Evolutionary conservation across 75 land plant genomes (phyloP), one percentile per base, ranked within the genome.

Genomic region (Cryptomeria japonica): DNA sequence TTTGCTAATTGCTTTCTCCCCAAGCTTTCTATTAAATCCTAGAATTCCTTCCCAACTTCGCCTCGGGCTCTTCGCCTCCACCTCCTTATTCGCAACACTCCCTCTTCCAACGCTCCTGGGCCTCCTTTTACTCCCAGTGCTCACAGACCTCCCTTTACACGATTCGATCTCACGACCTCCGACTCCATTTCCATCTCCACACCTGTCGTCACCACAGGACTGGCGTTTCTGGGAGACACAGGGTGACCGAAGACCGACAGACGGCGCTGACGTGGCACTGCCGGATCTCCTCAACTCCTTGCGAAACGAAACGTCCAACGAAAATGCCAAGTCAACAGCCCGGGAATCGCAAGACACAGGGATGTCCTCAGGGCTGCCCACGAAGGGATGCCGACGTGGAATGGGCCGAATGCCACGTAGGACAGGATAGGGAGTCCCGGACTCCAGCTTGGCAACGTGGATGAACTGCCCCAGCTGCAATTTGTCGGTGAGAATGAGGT

Each of bases 381-480:
- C 87, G 46, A 92, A 93, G 42, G 90, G 96, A 51, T 88, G 92
- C 22, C 96, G 85, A 22, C 90, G 91, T 3, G 96, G 92, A 51
- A 95, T 70, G 6, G 93, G 94, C 22, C 91, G 92, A 13, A 92
- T 90, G 13, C 99, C 99, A 18, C 89, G 89, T 14, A 96, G 88
- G 49, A 96, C 83, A 5, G 98, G 98, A 42, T 94, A 95, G 0
- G 99, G 99, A 2, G 96, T 94, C 1, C 95, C 98, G 5, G 96
- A 92, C 73, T 95, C 97, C 18, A 97, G 88, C 83, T 89, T 87
- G 34, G 95, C 97, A 8, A 95, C 94, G 73, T 97, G 90, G 22
- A 96, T 93, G 92, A 95, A 95, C 88, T 97, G 99, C 8, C 99
- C 99, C 3, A 97, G 92, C 88, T 95, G 97, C 61, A 97, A 90